Percentiles rank a stretch among this genome's conserved stretches.
Evolutionary conservation across 768 basidiomycete genomes (phyloP).

Genomic region (Clavaria fumosa): DNA sequence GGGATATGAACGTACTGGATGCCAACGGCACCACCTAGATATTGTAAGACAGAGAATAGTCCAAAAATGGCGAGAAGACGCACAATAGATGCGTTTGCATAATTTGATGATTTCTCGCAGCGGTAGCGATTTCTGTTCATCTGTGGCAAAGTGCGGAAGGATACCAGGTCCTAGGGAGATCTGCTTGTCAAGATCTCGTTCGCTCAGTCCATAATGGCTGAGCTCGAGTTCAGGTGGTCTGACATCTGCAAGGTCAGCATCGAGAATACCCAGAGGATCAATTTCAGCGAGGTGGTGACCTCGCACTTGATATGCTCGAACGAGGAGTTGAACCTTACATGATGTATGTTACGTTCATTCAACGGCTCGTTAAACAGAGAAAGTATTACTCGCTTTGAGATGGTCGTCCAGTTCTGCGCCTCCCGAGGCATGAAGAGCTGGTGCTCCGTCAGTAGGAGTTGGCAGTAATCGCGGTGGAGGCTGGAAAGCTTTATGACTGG

Average conservation of each 20-base stretch:
- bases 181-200: constrained; percentile 87
- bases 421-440: constrained; percentile 50
- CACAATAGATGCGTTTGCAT: constrained; percentile 89
- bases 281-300: constrained; percentile 94
- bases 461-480: constrained; percentile 66
- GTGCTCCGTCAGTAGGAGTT: constrained; percentile 63
- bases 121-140: constrained; percentile 76
- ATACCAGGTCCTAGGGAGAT: constrained; percentile 94
- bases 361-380: constrained; percentile 4
- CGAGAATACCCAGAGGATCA: constrained; percentile 88
- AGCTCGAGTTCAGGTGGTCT: constrained; percentile 84
- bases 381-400: constrained; percentile 59
- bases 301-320: constrained; percentile 97
- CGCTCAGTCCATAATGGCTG: constrained; percentile 89
- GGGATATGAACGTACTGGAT: constrained; percentile 94
- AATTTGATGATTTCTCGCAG: constrained; percentile 84
- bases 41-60: constrained; percentile 7
- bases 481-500: constrained; percentile 67
- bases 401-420: constrained; percentile 83
- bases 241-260: constrained; percentile 68
- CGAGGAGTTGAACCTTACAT: constrained; percentile 82
- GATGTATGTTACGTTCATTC: constrained; percentile 1
- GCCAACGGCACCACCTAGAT: constrained; percentile 74
- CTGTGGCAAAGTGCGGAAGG: constrained; percentile 84
- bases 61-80: constrained; percentile 17